Evolutionary conservation across 768 basidiomycete species (phyloP).

Genomic region (Porpolomopsis calyptriformis): DNA sequence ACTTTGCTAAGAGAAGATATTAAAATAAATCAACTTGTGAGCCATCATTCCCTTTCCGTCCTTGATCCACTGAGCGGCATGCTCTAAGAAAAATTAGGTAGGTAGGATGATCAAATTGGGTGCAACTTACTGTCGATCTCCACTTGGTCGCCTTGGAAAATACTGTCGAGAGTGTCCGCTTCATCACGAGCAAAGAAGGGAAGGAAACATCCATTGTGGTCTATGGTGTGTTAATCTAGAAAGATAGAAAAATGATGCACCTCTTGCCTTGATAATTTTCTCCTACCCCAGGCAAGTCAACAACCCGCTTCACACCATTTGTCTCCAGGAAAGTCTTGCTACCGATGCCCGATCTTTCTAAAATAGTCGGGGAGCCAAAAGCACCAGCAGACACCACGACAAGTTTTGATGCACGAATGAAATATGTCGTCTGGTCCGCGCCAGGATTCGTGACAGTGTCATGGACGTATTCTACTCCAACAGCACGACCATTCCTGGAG

Average conservation of each 20-base stretch:
- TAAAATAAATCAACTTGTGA: slow-evolving; percentile 32
- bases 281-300: slow-evolving; percentile 70
- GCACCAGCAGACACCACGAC: slow-evolving; percentile 44
- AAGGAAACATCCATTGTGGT: slow-evolving; percentile 29
- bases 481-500: slow-evolving; percentile 30
- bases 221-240: slow-evolving; percentile 15
- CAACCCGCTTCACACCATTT: slow-evolving; percentile 36
- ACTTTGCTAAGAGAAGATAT: background rate
- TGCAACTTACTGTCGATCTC: slow-evolving; percentile 30
- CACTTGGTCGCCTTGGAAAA: slow-evolving; percentile 30
- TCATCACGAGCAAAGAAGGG: slow-evolving; percentile 36
- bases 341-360: slow-evolving; percentile 66
- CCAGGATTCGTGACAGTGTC: slow-evolving; percentile 19
- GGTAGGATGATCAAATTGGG: background rate
- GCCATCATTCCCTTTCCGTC: slow-evolving; percentile 39
- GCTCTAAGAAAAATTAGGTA: slow-evolving; percentile 12
- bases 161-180: slow-evolving; percentile 37
- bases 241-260: background rate
- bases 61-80: slow-evolving; percentile 20
- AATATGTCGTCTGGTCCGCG: slow-evolving; percentile 15
- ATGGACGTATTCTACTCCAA: slow-evolving; percentile 43
- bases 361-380: slow-evolving; percentile 45
- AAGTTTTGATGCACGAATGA: slow-evolving; percentile 30
- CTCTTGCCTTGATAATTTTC: slow-evolving; percentile 49
- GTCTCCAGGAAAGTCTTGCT: slow-evolving; percentile 33